These are phyloP conservation scores for Phialocephala subalpina DNA, from an alignment of 2,329 filamentous ascomycete species.

Conservation along the genomic window DNA sequence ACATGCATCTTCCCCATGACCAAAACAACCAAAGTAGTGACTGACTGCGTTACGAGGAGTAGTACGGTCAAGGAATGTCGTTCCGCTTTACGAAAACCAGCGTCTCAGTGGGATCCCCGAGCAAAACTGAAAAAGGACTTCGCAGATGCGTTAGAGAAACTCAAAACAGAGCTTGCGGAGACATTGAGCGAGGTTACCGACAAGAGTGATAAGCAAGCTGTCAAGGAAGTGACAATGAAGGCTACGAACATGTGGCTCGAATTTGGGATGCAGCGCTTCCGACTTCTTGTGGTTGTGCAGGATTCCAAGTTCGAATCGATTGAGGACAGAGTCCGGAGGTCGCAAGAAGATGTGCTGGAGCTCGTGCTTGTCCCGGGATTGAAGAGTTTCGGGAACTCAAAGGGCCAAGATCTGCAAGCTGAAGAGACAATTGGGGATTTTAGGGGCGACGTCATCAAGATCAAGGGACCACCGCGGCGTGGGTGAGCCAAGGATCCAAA, in stretches of 20 bases:
- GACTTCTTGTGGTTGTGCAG: constrained; percentile 14
- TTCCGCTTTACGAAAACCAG: constrained; percentile 10
- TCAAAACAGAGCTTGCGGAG: background rate
- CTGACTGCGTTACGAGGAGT: too few species aligned
- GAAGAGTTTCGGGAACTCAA: constrained; percentile 21
- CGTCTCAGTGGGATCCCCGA: constrained; percentile 23
- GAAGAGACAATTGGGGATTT: background rate
- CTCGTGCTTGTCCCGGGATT: constrained; percentile 21
- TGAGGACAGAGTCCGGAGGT: background rate
- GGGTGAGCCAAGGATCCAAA: background rate
- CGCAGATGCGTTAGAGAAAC: background rate
- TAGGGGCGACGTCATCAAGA: background rate
- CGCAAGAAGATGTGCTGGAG: constrained; percentile 10
- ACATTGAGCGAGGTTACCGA: background rate
- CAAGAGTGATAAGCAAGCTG: background rate
- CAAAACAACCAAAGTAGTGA: too few species aligned
- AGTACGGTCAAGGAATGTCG: constrained; percentile 21
- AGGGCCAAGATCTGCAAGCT: constrained; percentile 16
- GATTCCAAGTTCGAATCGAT: constrained; percentile 8
- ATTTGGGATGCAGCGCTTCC: constrained; percentile 25
- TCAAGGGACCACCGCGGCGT: background rate
- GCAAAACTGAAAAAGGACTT: constrained; percentile 22
- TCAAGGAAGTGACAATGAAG: constrained; percentile 19
- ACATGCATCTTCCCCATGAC: too few species aligned
- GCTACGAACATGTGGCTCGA: constrained; percentile 21